Percentiles rank a stretch among this genome's conserved stretches.
phyloP scores from a whole-genome alignment of 2,329 filamentous ascomycete species.

The Ampelomyces quisqualis region DNA sequence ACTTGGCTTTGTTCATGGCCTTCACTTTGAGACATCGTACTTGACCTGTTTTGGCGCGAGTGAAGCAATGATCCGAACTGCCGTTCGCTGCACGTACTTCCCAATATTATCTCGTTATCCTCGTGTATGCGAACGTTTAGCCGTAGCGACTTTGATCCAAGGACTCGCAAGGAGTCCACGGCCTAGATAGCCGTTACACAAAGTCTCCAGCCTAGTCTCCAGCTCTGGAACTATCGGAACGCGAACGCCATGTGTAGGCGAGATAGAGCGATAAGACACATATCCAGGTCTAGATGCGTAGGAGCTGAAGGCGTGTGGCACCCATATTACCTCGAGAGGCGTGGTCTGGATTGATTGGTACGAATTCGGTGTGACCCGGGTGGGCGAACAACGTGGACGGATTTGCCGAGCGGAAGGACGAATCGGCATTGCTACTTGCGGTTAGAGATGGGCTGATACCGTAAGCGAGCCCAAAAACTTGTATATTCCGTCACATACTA shows the following conservation, averaged over 20 bases:
- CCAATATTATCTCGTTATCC: too few species aligned
- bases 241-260: not conserved
- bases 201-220: not conserved
- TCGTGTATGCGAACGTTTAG: conserved; percentile 7
- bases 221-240: not conserved
- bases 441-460: too few species aligned
- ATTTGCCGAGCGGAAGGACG: not conserved
- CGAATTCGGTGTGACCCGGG: conserved; percentile 2
- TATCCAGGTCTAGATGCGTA: conserved; percentile 3
- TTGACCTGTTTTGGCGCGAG: not conserved
- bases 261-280: not conserved
- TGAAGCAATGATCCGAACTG: not conserved
- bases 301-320: not conserved
- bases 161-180: not conserved
- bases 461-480: too few species aligned
- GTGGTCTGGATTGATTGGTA: conserved; percentile 1
- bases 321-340: not conserved
- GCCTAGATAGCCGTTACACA: not conserved
- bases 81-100: not conserved
- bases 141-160: not conserved
- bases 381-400: not conserved
- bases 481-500: too few species aligned
- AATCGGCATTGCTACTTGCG: not conserved
- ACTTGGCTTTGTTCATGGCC: not conserved
- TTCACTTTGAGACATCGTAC: not conserved